Evolutionary conservation across 768 basidiomycete species (phyloP), one percentile per base, ranked within the genome.

Genomic region (Obba rivulosa): DNA sequence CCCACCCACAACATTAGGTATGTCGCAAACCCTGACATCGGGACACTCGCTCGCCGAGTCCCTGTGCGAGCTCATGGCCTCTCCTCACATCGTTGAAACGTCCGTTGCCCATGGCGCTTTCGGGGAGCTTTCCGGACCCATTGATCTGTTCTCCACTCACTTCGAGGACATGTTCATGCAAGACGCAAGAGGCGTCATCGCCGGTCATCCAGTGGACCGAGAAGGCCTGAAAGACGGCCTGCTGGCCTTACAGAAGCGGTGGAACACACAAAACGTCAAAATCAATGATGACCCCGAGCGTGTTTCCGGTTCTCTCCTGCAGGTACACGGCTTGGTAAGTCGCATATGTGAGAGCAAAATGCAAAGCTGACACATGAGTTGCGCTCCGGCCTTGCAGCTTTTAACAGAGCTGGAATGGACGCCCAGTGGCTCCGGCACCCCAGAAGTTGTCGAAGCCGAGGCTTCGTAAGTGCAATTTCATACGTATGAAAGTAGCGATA

Each of bases 201-300:
- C 52, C 41, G 59, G 56, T 14, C 50, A 48, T 18, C 46, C 55
- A 20, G 59, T 60, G 18, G 53, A 57, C 41, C 47, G 54, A 14
- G 56, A 56, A 17, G 54, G 47, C 9, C 49, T 60, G 45, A 57
- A 52, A 50, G 31, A 46, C 10, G 43, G 44, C 14, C 48, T 60
- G 52, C 34, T 56, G 28, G 52, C 50, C 45, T 45, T 57, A 34
- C 59, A 60, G 47, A 54, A 53, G 43, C 48, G 47, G 31, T 60
- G 58, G 56, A 52, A 50, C 35, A 28, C 48, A 11, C 47, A 48
- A 39, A 43, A 42, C 4, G 35, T 55, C 35, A 51, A 51, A 38
- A 46, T 55, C 45, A 25, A 35, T 43, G 43, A 55, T 10, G 46
- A 51, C 21, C 43, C 46, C 7, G 34, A 35, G n/a, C 38, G 22